Conservation (phyloP, 768 basidiomycete genomes). For the Cystobasidium ongulense region DNA sequence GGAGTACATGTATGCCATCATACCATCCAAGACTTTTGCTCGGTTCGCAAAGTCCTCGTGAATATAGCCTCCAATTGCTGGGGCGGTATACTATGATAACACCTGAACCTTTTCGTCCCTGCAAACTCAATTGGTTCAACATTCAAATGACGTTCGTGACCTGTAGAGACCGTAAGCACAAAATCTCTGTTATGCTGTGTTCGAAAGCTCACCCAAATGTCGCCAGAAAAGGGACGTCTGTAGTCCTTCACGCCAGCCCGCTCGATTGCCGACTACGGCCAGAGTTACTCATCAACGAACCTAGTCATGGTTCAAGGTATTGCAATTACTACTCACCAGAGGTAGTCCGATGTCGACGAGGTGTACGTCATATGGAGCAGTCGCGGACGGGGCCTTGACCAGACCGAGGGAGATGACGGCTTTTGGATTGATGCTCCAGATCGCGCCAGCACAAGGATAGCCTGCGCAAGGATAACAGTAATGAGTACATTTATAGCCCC, state of each 20-base stretch:
- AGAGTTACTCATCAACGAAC: too few species aligned
- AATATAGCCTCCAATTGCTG: too few species aligned
- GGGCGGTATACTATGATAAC: too few species aligned
- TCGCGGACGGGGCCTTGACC: constrained; percentile 7
- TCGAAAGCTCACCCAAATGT: constrained; percentile 8
- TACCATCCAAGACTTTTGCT: not conserved
- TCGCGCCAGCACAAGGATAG: not conserved
- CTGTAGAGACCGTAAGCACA: not conserved
- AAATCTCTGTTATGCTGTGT: not conserved
- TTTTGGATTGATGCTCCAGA: constrained; percentile 21
- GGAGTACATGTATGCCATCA: not conserved
- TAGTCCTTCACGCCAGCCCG: constrained; percentile 11
- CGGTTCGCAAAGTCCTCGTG: too few species aligned
- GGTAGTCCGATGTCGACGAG: constrained; percentile 24
- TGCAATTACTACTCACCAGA: not conserved
- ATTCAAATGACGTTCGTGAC: constrained; percentile 1
- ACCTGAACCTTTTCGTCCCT: not conserved
- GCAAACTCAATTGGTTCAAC: too few species aligned
- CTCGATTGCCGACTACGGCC: constrained; percentile 10
- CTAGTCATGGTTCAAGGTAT: too few species aligned
- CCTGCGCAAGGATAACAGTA: not conserved
- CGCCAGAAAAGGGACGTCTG: constrained; percentile 11
- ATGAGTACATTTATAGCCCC: not conserved
- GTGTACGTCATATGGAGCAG: not conserved
- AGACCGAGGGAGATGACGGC: constrained; percentile 22